Evolutionary conservation across 768 basidiomycete genomes (phyloP).

Genomic region (Leccinum longicurvipes): DNA sequence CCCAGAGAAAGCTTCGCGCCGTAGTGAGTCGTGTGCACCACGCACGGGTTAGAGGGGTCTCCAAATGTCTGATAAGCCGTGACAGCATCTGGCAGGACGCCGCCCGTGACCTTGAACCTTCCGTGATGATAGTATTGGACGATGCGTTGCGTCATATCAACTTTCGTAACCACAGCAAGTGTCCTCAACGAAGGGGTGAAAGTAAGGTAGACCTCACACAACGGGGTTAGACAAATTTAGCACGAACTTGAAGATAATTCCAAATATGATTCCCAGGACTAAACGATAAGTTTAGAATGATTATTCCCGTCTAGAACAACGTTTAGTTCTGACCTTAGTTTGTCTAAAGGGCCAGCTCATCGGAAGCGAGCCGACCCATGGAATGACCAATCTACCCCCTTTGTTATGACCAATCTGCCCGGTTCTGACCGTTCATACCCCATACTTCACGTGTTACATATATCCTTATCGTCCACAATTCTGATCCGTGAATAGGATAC

Average conservation of each 20-base stretch:
- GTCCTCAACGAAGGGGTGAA: background rate
- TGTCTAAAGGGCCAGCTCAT: too few species aligned
- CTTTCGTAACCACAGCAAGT: background rate
- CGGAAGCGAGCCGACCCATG: background rate
- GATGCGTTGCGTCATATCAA: constrained; percentile 15
- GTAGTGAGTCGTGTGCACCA: constrained; percentile 55
- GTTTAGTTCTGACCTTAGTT: too few species aligned
- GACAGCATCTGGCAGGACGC: constrained; percentile 51
- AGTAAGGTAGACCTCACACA: background rate
- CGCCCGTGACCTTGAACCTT: constrained; percentile 49
- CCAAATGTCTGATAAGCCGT: constrained; percentile 59
- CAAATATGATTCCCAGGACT: too few species aligned
- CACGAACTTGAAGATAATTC: too few species aligned
- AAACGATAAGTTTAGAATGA: too few species aligned
- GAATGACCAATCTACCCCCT: too few species aligned
- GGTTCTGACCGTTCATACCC: background rate
- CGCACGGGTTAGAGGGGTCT: constrained; percentile 46
- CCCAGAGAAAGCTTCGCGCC: constrained; percentile 45
- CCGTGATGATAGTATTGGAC: constrained; percentile 53
- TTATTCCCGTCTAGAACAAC: too few species aligned
- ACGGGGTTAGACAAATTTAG: too few species aligned
- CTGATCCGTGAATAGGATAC: background rate
- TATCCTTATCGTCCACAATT: background rate
- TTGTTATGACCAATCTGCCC: background rate
- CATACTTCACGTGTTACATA: background rate